Conservation (phyloP, 495 filamentous ascomycete genomes). For the Bathelium albidoporum region DNA sequence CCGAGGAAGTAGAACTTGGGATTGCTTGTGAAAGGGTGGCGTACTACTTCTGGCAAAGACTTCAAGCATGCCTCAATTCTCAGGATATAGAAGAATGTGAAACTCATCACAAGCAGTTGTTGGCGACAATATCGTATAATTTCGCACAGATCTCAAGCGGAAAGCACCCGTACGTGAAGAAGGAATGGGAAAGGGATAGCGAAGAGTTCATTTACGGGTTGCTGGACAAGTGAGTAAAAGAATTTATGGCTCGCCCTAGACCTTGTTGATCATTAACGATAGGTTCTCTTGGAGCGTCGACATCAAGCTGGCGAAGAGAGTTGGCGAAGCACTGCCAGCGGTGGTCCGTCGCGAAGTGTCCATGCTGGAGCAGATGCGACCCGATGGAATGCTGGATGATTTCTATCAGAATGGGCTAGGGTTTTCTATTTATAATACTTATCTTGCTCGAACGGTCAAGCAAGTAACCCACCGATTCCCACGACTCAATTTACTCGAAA, state of each 20-base stretch:
- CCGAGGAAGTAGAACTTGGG: background rate
- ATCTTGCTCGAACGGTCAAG: conserved; percentile 20
- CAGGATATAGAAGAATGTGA: background rate
- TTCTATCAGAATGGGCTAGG: conserved; percentile 32
- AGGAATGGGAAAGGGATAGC: conserved; percentile 13
- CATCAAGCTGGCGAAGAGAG: background rate
- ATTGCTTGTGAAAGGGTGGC: background rate
- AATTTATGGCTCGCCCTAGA: too few species aligned
- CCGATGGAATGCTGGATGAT: conserved; percentile 31
- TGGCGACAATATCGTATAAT: background rate
- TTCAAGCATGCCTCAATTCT: background rate
- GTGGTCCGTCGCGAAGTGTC: background rate
- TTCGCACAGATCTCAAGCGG: background rate
- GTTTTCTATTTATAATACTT: background rate
- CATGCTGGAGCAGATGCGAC: conserved; percentile 27
- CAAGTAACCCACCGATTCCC: conserved; percentile 35
- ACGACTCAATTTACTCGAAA: conserved; percentile 38
- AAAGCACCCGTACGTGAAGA: conserved; percentile 7
- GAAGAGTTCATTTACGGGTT: background rate
- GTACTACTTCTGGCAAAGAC: background rate
- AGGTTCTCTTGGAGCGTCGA: background rate
- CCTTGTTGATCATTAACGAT: background rate
- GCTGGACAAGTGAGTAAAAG: background rate
- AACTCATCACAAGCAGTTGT: background rate
- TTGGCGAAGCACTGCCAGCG: background rate